Percentiles rank a stretch among this genome's conserved stretches.
Evolutionary conservation across 306 rosid genomes (phyloP).

Genomic region (Echinosophora koreensis): DNA sequence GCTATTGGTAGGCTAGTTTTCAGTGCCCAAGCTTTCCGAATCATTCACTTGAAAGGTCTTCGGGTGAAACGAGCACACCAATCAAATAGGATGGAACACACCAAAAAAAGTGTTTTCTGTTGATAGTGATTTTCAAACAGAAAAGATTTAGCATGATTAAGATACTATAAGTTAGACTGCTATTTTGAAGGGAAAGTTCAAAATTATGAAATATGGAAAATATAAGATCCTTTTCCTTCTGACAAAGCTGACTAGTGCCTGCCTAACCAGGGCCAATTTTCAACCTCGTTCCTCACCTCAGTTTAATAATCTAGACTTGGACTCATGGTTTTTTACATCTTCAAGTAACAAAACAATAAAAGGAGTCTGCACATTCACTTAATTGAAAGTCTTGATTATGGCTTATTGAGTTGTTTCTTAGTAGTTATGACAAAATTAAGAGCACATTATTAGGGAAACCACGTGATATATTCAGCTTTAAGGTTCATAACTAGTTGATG

Average conservation of each 20-base stretch:
- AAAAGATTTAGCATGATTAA: slow-evolving; percentile 40
- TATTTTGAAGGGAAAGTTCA: slow-evolving; percentile 46
- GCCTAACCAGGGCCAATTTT: slow-evolving; percentile 41
- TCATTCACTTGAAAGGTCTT: neutral
- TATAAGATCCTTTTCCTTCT: slow-evolving; percentile 46
- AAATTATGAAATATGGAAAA: slow-evolving; percentile 31
- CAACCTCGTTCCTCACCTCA: slow-evolving; percentile 10
- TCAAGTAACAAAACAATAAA: neutral
- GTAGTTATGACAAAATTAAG: slow-evolving; percentile 28
- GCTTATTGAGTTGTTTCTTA: neutral
- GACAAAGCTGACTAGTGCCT: slow-evolving; percentile 44
- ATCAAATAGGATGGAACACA: slow-evolving; percentile 42
- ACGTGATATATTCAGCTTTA: slow-evolving; percentile 43
- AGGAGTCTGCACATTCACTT: neutral
- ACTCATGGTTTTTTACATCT: neutral
- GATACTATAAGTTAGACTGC: slow-evolving; percentile 43
- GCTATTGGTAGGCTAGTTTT: neutral
- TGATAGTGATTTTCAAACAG: slow-evolving; percentile 38
- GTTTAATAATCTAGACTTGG: slow-evolving; percentile 15
- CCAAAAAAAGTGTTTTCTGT: slow-evolving; percentile 27
- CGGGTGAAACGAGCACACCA: neutral
- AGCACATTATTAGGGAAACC: slow-evolving; percentile 39
- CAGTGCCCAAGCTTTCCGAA: slow-evolving; percentile 13
- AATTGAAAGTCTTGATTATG: neutral
- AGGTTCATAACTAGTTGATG: slow-evolving; percentile 2